These are phyloP conservation scores for Hygrophorus pudorinus DNA, from an alignment of 768 basidiomycete genomes.

Conservation along the genomic window DNA sequence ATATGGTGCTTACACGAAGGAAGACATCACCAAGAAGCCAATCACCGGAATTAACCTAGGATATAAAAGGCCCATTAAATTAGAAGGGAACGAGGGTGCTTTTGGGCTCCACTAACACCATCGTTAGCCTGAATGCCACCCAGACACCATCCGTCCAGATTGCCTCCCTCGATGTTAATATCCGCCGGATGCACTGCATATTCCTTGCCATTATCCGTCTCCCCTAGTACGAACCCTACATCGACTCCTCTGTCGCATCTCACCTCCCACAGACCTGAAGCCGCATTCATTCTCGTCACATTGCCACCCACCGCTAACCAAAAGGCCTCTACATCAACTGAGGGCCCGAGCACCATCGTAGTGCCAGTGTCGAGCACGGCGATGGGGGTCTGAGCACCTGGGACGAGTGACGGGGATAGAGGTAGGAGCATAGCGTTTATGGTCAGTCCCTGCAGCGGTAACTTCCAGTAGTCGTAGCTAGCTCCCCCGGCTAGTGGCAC, in stretches of 20 bases:
- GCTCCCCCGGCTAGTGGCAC: slow-evolving; percentile 26
- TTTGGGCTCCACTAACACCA: slow-evolving; percentile 20
- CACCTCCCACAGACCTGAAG: slow-evolving; percentile 36
- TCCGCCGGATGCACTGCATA: slow-evolving; percentile 43
- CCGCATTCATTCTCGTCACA: slow-evolving; percentile 24
- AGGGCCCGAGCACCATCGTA: slow-evolving; percentile 45
- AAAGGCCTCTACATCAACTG: slow-evolving; percentile 40
- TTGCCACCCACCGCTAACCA: slow-evolving; percentile 32
- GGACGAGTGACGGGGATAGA: slow-evolving; percentile 36
- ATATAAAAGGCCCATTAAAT: slow-evolving; percentile 1
- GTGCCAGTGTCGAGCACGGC: slow-evolving; percentile 59
- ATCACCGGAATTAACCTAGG: slow-evolving; percentile 35
- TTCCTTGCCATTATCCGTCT: slow-evolving; percentile 20
- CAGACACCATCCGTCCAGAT: slow-evolving; percentile 38
- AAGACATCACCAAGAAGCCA: slow-evolving; percentile 56
- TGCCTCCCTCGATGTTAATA: slow-evolving; percentile 35
- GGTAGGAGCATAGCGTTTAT: slow-evolving; percentile 31
- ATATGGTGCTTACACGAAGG: slow-evolving; percentile 31
- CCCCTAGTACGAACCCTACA: slow-evolving; percentile 36
- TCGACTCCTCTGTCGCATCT: slow-evolving; percentile 38
- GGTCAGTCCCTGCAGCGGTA: slow-evolving; percentile 35
- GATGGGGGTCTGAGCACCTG: slow-evolving; percentile 30
- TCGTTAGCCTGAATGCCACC: slow-evolving; percentile 49
- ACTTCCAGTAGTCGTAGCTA: slow-evolving; percentile 49
- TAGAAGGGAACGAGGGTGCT: background rate